Evolutionary conservation across 1,284 basidiomycete genomes (phyloP).

Genomic region (Pseudomicrostroma phylloplanum): DNA sequence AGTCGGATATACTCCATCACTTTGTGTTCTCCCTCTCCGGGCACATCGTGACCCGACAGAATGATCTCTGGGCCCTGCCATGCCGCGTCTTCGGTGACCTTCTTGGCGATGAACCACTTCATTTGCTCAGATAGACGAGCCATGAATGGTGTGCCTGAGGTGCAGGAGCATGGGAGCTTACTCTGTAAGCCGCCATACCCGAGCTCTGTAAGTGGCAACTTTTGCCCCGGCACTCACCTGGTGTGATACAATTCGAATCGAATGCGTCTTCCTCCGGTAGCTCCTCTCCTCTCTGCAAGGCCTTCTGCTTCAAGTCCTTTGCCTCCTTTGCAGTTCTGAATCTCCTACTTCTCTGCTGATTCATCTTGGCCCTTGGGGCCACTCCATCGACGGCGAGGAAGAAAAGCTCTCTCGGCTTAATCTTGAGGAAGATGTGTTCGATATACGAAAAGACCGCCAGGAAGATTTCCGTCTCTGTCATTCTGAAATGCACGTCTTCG

Average conservation of each 20-base stretch:
- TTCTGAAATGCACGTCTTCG: slow-evolving; percentile 84
- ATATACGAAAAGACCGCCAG: slow-evolving; percentile 95
- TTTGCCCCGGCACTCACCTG: slow-evolving; percentile 53
- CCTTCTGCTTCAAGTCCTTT: slow-evolving; percentile 77
- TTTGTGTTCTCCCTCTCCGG: slow-evolving; percentile 99
- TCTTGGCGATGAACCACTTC: slow-evolving; percentile 71
- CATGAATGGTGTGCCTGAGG: slow-evolving; percentile 79
- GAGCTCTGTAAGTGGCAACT: slow-evolving; percentile 54
- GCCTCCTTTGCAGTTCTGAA: slow-evolving; percentile 93
- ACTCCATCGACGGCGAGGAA: slow-evolving; percentile 99
- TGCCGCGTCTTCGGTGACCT: slow-evolving; percentile 46
- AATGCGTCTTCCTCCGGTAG: slow-evolving; percentile 89
- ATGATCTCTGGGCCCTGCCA: slow-evolving; percentile 83
- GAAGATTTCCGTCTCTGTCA: slow-evolving; percentile 90
- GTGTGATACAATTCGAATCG: slow-evolving; percentile 98
- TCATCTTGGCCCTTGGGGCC: slow-evolving; percentile 98
- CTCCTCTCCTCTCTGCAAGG: slow-evolving; percentile 78
- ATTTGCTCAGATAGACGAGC: slow-evolving; percentile 79
- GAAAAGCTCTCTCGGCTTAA: slow-evolving; percentile 80
- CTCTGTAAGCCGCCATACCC: slow-evolving; percentile 1
- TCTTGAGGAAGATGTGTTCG: slow-evolving; percentile 91
- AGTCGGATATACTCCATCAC: slow-evolving; percentile 99
- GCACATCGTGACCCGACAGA: slow-evolving; percentile 91
- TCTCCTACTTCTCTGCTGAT: slow-evolving; percentile 76
- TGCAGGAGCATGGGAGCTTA: slow-evolving; percentile 53